phyloP scores from a whole-genome alignment of 257 asterid species.

The Coffea eugenioides region DNA sequence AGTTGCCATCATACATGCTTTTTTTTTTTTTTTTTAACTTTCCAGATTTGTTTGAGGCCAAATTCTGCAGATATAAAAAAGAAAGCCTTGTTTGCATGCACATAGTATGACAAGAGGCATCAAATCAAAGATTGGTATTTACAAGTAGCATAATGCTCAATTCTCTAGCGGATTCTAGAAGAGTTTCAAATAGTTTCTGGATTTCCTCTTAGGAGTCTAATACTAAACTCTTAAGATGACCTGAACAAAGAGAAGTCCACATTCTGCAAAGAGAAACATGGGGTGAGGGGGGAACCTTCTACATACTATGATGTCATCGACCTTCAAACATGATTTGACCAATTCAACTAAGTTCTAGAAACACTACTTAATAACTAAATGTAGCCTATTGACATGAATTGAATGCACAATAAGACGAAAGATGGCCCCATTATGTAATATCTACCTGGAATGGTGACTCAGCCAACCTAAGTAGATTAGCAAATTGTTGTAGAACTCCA shows the following conservation, averaged over 20 bases:
- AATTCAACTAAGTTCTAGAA: neutral
- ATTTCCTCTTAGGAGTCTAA: neutral
- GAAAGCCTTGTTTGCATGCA: neutral
- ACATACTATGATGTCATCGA: neutral
- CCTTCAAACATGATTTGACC: neutral
- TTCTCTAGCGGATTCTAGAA: neutral
- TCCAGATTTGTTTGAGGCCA: neutral
- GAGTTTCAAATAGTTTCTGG: neutral
- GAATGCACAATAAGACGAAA: constrained; percentile 2
- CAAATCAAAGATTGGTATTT: neutral
- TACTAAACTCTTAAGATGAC: neutral
- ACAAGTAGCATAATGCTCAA: neutral
- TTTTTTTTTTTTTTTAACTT: neutral
- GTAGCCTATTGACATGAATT: neutral
- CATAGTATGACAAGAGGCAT: neutral
- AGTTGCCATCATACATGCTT: neutral
- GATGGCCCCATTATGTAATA: constrained; percentile 14
- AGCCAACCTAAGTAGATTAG: constrained; percentile 67
- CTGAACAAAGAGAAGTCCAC: neutral
- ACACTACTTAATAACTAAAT: neutral
- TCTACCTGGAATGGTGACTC: constrained; percentile 90
- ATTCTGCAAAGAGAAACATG: neutral
- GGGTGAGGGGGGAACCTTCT: neutral
- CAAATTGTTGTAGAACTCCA: constrained; percentile 74
- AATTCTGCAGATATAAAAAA: neutral